Percentiles rank a stretch among this genome's conserved stretches.
phyloP scores from a whole-genome alignment of 2,329 filamentous ascomycete genomes.

The Aspergillus caelatus region DNA sequence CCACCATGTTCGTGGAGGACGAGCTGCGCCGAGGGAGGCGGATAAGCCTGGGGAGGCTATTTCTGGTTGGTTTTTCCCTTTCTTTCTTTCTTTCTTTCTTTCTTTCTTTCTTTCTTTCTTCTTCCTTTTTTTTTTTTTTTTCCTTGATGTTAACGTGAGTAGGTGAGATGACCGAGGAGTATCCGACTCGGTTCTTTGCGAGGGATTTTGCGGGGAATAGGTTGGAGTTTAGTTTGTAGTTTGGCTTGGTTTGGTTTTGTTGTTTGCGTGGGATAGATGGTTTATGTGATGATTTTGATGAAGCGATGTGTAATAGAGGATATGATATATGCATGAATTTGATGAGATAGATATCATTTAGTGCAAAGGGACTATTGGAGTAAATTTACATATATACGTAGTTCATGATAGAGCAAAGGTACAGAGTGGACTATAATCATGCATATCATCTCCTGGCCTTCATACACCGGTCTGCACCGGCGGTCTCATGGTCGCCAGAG shows the following conservation, averaged over 20 bases:
- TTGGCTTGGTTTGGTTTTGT: too few relatives aligned
- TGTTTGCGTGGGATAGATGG: too few relatives aligned
- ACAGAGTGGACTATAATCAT: too few relatives aligned
- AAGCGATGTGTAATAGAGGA: neutral
- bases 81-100: neutral
- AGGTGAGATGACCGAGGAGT: slow-evolving; percentile 60
- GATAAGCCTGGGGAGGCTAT: slow-evolving; percentile 57
- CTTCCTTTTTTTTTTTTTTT: neutral
- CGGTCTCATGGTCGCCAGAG: neutral
- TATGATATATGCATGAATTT: neutral
- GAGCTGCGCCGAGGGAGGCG: slow-evolving; percentile 55
- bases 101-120: too few relatives aligned
- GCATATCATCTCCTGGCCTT: neutral
- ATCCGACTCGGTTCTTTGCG: slow-evolving; percentile 65
- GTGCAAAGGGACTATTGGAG: neutral
- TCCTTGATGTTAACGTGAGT: slow-evolving; percentile 25
- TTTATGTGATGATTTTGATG: neutral
- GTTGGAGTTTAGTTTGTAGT: slow-evolving; percentile 55
- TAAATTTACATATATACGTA: neutral
- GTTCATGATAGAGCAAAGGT: neutral
- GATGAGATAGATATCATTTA: neutral
- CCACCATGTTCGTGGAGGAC: slow-evolving; percentile 53
- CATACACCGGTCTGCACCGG: neutral
- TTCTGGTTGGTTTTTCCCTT: slow-evolving; percentile 37
- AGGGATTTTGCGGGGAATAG: slow-evolving; percentile 60